Percentiles rank a stretch among this genome's conserved stretches.
phyloP scores from a whole-genome alignment of 352 stramenopile genomes.

The Pythium aphanidermatum region DNA sequence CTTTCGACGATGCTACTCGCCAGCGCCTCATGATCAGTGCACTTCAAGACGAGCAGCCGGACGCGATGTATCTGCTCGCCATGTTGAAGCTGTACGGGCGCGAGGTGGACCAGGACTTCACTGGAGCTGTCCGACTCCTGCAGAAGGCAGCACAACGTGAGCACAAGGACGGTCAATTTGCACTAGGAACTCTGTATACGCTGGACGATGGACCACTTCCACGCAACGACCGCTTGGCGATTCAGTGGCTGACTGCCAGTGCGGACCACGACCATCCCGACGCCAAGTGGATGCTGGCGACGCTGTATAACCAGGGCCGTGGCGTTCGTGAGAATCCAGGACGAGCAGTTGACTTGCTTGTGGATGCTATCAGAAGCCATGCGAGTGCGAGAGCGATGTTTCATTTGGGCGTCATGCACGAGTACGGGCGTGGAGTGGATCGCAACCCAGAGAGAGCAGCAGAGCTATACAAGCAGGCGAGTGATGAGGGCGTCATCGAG shows the following conservation, averaged over 20 bases:
- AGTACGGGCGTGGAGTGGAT: conserved; percentile 19
- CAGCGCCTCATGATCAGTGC: conserved; percentile 14
- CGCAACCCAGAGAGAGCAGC: conserved; percentile 7
- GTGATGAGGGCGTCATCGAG: conserved; percentile 27
- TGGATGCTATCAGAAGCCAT: conserved; percentile 1
- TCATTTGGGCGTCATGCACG: conserved; percentile 19
- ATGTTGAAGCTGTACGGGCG: conserved; percentile 25
- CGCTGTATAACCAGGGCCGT: conserved; percentile 14
- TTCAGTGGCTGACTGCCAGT: conserved; percentile 13
- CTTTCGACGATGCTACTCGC: conserved; percentile 6
- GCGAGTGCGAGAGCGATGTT: conserved; percentile 14
- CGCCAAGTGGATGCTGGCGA: conserved; percentile 22
- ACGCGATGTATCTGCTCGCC: conserved; percentile 24
- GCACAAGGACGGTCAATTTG: conserved; percentile 22
- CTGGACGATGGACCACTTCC: background rate
- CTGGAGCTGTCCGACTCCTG: conserved; percentile 13
- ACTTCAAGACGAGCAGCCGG: conserved; percentile 12
- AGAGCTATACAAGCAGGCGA: conserved; percentile 13
- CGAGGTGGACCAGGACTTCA: conserved; percentile 14
- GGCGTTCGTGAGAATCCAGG: conserved; percentile 6
- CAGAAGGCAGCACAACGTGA: conserved; percentile 5
- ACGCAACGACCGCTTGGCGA: conserved; percentile 9
- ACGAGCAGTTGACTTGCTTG: conserved; percentile 10
- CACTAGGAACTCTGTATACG: conserved; percentile 18
- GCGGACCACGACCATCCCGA: conserved; percentile 16